Conservation (phyloP, 345 rosid genomes). For the Erysimum cheiranthoides region DNA sequence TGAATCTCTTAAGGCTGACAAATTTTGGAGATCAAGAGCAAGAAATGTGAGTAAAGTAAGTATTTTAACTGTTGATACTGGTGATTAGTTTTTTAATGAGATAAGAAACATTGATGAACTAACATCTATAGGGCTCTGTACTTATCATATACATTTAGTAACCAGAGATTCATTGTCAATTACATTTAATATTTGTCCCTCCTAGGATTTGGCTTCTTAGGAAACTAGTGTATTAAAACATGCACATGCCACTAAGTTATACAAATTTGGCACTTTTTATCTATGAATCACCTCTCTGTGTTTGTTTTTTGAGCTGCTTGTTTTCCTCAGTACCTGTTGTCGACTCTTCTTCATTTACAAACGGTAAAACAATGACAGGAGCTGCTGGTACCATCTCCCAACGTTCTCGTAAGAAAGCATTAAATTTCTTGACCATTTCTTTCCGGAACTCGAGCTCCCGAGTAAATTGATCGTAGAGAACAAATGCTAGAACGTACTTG, state of each 20-base stretch:
- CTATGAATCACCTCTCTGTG: constrained; percentile 41
- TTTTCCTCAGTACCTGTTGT: constrained; percentile 46
- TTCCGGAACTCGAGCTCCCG: constrained; percentile 84
- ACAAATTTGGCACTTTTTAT: constrained; percentile 35
- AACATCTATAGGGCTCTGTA: constrained; percentile 24
- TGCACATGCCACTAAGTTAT: constrained; percentile 26
- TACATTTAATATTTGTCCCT: constrained; percentile 24
- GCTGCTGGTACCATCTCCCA: constrained; percentile 90
- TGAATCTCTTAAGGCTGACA: neutral
- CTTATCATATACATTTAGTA: constrained; percentile 34
- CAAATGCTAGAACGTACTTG: constrained; percentile 74
- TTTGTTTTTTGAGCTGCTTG: constrained; percentile 47
- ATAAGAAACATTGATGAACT: constrained; percentile 5
- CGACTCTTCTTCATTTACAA: constrained; percentile 54
- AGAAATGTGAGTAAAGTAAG: neutral
- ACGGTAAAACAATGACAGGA: constrained; percentile 80
- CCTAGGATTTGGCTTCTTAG: constrained; percentile 17
- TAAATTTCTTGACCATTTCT: constrained; percentile 74
- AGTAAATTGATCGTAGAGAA: constrained; percentile 79
- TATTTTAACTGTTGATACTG: neutral
- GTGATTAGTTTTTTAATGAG: neutral
- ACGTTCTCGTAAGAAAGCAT: constrained; percentile 68
- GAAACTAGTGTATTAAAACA: constrained; percentile 23
- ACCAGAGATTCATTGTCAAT: constrained; percentile 21
- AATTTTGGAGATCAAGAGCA: neutral